A percentile compares a stretch with the other conserved stretches of the same genome.
These are phyloP conservation scores for Hericium rajendrae DNA, from an alignment of 768 basidiomycete genomes.

Conservation along the genomic window DNA sequence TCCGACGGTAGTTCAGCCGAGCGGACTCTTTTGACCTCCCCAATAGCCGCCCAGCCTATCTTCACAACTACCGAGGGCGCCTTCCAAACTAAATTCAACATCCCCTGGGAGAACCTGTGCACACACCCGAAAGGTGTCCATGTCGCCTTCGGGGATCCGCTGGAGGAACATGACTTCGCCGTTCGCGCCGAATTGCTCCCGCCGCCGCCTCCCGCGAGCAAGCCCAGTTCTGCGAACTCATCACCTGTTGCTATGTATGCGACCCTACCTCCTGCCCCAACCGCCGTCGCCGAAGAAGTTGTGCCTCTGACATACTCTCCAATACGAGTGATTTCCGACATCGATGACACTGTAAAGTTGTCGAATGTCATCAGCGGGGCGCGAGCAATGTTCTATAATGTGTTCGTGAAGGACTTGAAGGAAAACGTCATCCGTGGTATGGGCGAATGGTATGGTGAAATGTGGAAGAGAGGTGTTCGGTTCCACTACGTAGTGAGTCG, in stretches of 20 bases:
- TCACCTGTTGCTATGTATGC: neutral
- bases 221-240: neutral
- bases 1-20: constrained; percentile 15
- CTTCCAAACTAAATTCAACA: constrained; percentile 52
- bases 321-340: constrained; percentile 81
- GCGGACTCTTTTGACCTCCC: constrained; percentile 14
- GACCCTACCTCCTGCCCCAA: constrained; percentile 3
- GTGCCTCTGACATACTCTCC: constrained; percentile 47
- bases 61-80: constrained; percentile 59
- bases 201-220: constrained; percentile 25
- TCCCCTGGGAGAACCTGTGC: constrained; percentile 64
- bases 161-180: constrained; percentile 37
- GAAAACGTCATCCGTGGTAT: constrained; percentile 78
- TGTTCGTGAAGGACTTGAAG: constrained; percentile 77
- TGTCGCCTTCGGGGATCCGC: constrained; percentile 45
- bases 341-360: constrained; percentile 87
- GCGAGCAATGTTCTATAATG: constrained; percentile 77
- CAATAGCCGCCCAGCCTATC: constrained; percentile 43
- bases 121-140: constrained; percentile 47
- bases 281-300: constrained; percentile 14
- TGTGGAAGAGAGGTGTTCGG: constrained; percentile 62
- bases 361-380: constrained; percentile 75
- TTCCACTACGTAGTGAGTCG: constrained; percentile 84
- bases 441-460: constrained; percentile 64
- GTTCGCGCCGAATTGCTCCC: constrained; percentile 43